phyloP scores from a whole-genome alignment of 2,329 filamentous ascomycete species.

The Didymella lethalis region DNA sequence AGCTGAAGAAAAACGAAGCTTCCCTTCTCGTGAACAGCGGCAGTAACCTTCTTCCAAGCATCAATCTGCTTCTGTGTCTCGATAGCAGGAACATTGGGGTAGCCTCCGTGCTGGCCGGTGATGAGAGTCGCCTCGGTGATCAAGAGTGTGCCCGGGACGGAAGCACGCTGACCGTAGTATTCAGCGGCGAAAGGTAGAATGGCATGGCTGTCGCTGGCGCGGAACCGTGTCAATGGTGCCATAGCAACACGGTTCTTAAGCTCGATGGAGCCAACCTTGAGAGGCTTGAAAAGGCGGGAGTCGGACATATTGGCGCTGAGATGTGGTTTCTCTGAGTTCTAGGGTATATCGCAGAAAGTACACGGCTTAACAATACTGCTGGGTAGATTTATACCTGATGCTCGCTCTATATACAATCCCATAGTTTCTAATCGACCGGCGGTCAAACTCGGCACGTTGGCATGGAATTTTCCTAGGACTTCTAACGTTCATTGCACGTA shows the following conservation, averaged over 20 bases:
- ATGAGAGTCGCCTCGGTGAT: constrained; percentile 66
- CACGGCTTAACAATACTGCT: not conserved
- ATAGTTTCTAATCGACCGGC: constrained; percentile 22
- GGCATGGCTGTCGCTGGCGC: constrained; percentile 58
- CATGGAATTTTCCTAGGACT: constrained; percentile 24
- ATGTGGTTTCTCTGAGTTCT: not conserved
- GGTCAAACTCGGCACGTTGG: constrained; percentile 26
- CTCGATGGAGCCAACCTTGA: constrained; percentile 46
- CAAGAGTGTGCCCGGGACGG: constrained; percentile 63
- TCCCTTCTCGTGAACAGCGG: constrained; percentile 69
- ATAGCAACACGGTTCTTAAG: constrained; percentile 49
- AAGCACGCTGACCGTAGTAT: constrained; percentile 64
- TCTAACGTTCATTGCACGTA: constrained; percentile 12
- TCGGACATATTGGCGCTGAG: constrained; percentile 31
- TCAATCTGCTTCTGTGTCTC: constrained; percentile 58
- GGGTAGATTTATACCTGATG: not conserved
- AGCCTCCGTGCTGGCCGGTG: constrained; percentile 57
- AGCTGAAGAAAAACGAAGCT: constrained; percentile 69
- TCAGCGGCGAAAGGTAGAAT: constrained; percentile 54
- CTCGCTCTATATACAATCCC: constrained; percentile 19
- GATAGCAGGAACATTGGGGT: constrained; percentile 65
- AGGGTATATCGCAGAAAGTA: not conserved
- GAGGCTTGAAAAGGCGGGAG: constrained; percentile 46
- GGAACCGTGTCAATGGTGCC: constrained; percentile 52
- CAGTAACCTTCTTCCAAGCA: constrained; percentile 67